A percentile compares a stretch with the other conserved stretches of the same genome.
These are phyloP conservation scores for Coniella lustricola DNA, from an alignment of 2,329 filamentous ascomycete species.

Conservation along the genomic window DNA sequence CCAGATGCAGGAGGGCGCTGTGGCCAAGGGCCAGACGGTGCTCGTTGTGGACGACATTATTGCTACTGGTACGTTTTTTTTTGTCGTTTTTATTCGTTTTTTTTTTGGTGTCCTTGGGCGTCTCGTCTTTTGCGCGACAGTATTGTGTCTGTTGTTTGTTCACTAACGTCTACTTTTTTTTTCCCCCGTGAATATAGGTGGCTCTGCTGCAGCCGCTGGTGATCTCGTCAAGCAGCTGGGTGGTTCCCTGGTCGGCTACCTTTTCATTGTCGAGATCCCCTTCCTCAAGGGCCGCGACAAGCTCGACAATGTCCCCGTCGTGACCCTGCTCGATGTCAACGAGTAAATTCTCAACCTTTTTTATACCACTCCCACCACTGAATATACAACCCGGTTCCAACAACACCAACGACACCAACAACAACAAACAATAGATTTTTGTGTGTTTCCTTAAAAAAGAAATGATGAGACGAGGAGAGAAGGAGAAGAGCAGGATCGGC, in stretches of 20 bases:
- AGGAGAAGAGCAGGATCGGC: too few species aligned
- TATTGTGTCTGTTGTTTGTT: too few species aligned
- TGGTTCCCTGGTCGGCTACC: slow-evolving; percentile 77
- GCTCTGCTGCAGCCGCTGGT: slow-evolving; percentile 82
- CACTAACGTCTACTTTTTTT: too few species aligned
- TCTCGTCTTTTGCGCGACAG: too few species aligned
- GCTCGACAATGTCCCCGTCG: slow-evolving; percentile 69
- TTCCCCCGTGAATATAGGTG: slow-evolving; percentile 56
- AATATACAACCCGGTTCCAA: background rate
- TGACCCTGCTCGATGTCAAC: slow-evolving; percentile 65
- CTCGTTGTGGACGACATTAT: slow-evolving; percentile 97
- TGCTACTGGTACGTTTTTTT: slow-evolving; percentile 65
- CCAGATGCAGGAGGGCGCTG: slow-evolving; percentile 85
- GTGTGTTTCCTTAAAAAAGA: too few species aligned
- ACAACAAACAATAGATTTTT: background rate
- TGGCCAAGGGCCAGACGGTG: slow-evolving; percentile 81
- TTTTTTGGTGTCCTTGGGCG: background rate
- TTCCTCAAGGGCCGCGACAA: slow-evolving; percentile 89
- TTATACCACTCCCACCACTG: background rate
- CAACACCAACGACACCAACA: background rate
- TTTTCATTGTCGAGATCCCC: slow-evolving; percentile 94
- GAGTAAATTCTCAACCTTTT: slow-evolving; percentile 5
- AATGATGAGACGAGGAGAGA: too few species aligned
- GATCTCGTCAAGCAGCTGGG: slow-evolving; percentile 80
- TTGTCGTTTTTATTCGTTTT: too few species aligned